phyloP scores from a whole-genome alignment of 805 yeast genomes.

The Ogataea haglerorum region DNA sequence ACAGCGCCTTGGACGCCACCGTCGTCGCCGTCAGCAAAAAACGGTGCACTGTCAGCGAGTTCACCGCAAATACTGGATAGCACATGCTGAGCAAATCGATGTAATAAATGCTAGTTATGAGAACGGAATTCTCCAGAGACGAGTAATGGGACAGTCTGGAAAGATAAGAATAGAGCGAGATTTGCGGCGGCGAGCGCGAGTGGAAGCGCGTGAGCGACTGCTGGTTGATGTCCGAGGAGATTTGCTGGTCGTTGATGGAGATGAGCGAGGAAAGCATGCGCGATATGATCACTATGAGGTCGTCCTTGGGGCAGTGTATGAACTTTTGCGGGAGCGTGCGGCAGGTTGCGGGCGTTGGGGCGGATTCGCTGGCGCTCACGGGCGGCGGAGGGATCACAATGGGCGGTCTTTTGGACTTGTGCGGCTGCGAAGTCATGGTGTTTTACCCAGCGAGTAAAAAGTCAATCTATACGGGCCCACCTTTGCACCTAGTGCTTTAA shows the following conservation, averaged over 20 bases:
- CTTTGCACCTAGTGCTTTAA: constrained; percentile 4
- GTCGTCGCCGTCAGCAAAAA: constrained; percentile 88
- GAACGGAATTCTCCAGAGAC: constrained; percentile 76
- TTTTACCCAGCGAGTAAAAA: background rate
- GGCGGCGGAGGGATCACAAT: constrained; percentile 19
- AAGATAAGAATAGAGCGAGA: constrained; percentile 74
- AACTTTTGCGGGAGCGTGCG: constrained; percentile 47
- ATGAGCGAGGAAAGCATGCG: constrained; percentile 80
- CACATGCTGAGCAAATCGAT: constrained; percentile 79
- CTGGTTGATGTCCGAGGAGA: constrained; percentile 32
- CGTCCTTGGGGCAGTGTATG: constrained; percentile 64
- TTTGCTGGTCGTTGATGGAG: constrained; percentile 57
- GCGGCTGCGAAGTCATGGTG: constrained; percentile 2
- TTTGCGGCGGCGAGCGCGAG: constrained; percentile 87
- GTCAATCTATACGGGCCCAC: background rate
- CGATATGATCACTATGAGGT: constrained; percentile 66
- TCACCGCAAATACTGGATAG: constrained; percentile 76
- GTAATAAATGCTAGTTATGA: constrained; percentile 81
- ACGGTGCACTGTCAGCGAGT: constrained; percentile 90
- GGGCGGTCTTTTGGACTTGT: constrained; percentile 9
- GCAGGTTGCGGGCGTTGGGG: background rate
- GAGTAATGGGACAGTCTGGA: constrained; percentile 79
- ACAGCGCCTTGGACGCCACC: constrained; percentile 83
- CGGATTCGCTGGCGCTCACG: background rate
- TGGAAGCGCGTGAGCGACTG: constrained; percentile 78